phyloP scores from a whole-genome alignment of 441 rosid species.

The Theobroma grandiflorum region DNA sequence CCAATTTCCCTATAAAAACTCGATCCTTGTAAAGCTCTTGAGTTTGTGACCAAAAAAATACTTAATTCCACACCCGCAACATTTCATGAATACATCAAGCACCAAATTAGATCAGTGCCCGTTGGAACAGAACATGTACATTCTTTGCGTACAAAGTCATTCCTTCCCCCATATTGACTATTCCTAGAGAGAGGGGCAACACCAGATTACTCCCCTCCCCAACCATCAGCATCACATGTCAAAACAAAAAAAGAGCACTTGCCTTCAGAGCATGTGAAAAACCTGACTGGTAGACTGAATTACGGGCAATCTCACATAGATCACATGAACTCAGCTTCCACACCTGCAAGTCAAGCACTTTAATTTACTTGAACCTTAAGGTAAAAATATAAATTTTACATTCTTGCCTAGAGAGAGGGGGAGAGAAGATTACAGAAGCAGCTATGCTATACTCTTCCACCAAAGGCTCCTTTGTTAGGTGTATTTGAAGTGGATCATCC shows the following conservation, averaged over 20 bases:
- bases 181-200: constrained; percentile 3
- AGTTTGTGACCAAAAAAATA: background rate
- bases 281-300: constrained; percentile 98
- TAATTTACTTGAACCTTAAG: background rate
- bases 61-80: background rate
- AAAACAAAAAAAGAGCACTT: constrained; percentile 12
- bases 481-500: constrained; percentile 99
- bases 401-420: constrained; percentile 13
- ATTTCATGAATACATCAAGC: constrained; percentile 9
- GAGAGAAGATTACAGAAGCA: constrained; percentile 83
- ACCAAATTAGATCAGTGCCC: background rate
- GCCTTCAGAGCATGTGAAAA: constrained; percentile 99
- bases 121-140: background rate
- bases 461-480: constrained; percentile 95
- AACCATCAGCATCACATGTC: constrained; percentile 19
- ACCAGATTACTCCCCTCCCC: background rate
- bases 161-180: background rate
- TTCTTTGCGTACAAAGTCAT: background rate
- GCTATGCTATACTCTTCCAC: constrained; percentile 99
- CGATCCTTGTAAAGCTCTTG: background rate
- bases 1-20: background rate
- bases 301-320: constrained; percentile 97
- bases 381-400: background rate
- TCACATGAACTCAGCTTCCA: constrained; percentile 99
- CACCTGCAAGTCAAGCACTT: constrained; percentile 55